Base-by-base conservation (phyloP, 2,329 filamentous ascomycete species). In the Aureobasidium musti region DNA sequence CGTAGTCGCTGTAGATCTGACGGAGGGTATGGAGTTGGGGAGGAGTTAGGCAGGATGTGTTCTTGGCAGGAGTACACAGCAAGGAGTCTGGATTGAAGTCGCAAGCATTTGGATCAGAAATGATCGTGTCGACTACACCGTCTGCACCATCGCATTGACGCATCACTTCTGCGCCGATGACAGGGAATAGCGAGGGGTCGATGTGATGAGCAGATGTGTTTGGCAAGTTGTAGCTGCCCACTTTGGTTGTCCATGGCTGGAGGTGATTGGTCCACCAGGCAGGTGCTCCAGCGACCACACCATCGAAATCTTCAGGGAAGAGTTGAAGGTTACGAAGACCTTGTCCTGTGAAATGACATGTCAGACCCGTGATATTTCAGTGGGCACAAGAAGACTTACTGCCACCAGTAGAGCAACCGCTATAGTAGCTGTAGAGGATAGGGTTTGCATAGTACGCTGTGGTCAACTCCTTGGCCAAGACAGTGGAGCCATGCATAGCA, bases 321-420 rank as follows among this genome's bases (percentile, higher is more conserved):
- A 76, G 71, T 69, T 87, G 81, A 0, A 83, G 81, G 7, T 81
- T 80, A 63, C 83, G 83, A 39, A 86, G 76, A 3, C 84, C 86
- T 76, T 88, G 84, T 0, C 59, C 59, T 63, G 3, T 5, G 39
- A 19, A 19, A 60, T 5, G 23, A 26, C 2, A 6, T 28, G 21
- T 63, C 14, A 63, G 28, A 6, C 2, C 2, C 3, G 13, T 2
- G 3, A 19, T n/a, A 19, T 1, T 21, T 19, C 8, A 21, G 19
- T 30, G 14, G 17, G 14, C 2, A 23, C 3, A 19, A n/a, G 0
- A 19, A 47, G 2, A 50, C 59, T 50, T 63, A 63, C 86, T 78
- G 0, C 86, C 86, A 7, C 87, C 86, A 0, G 84, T 82, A 0
- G 84, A 87, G 71, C 86, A 88, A 8, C 86, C 86, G 2, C 82